phyloP scores from a whole-genome alignment of 495 filamentous ascomycete species.

The Podospora pseudocomata region DNA sequence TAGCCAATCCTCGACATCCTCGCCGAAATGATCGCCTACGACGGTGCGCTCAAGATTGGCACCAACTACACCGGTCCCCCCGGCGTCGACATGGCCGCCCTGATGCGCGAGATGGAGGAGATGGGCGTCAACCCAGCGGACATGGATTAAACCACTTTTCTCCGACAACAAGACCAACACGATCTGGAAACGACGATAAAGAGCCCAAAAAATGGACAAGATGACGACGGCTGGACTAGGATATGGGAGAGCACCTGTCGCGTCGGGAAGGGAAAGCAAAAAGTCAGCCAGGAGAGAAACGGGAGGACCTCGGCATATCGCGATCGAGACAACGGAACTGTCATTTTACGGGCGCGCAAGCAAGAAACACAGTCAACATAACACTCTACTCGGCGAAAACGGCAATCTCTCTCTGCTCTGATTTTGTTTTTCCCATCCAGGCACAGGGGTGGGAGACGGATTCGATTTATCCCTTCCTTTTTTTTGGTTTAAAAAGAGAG shows the following conservation, averaged over 20 bases:
- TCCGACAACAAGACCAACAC: background rate
- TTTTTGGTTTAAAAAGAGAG: background rate
- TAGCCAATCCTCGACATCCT: slow-evolving; percentile 89
- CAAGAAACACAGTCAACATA: background rate
- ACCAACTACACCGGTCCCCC: slow-evolving; percentile 40
- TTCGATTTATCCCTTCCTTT: background rate
- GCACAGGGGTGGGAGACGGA: background rate
- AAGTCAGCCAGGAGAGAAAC: background rate
- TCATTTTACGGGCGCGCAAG: background rate
- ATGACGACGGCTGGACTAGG: slow-evolving; percentile 9
- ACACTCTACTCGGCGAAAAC: background rate
- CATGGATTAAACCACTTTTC: slow-evolving; percentile 37
- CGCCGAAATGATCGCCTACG: slow-evolving; percentile 95
- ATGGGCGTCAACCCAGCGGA: slow-evolving; percentile 15
- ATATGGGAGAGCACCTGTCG: background rate
- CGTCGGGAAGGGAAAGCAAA: background rate
- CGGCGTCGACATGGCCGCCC: slow-evolving; percentile 31
- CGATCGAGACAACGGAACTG: background rate
- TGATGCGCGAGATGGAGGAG: slow-evolving; percentile 38
- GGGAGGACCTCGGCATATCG: background rate
- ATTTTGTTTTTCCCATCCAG: background rate
- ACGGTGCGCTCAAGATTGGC: slow-evolving; percentile 65
- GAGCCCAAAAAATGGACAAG: slow-evolving; percentile 15
- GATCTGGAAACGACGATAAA: background rate
- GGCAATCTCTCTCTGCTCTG: background rate